Percentiles rank a stretch among this genome's conserved stretches.
Conservation (phyloP, 2,329 filamentous ascomycete genomes). For the Hypoxylon sp. region DNA sequence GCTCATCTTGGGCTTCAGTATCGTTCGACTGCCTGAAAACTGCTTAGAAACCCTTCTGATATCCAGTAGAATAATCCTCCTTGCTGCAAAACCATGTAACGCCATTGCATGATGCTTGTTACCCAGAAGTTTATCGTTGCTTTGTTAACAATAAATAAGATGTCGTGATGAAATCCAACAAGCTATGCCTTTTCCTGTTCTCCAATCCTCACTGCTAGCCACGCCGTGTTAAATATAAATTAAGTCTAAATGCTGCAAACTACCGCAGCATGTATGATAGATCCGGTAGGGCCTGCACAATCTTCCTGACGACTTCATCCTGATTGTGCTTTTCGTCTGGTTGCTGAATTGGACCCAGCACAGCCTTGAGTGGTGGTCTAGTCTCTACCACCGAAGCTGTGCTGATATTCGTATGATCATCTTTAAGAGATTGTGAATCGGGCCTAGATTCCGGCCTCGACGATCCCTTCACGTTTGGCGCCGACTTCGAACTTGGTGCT, state of each 20-base stretch:
- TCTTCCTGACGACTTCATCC: slow-evolving; percentile 46
- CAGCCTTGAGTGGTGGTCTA: slow-evolving; percentile 12
- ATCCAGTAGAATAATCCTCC: slow-evolving; percentile 15
- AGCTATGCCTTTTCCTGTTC: neutral
- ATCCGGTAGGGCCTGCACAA: slow-evolving; percentile 52
- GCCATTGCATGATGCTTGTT: slow-evolving; percentile 31
- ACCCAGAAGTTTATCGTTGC: slow-evolving; percentile 16
- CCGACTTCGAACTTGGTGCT: slow-evolving; percentile 18
- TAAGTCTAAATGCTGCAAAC: slow-evolving; percentile 2
- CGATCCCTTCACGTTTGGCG: slow-evolving; percentile 1
- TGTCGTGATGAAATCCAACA: slow-evolving; percentile 7
- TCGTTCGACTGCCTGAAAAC: slow-evolving; percentile 10
- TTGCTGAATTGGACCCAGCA: slow-evolving; percentile 30
- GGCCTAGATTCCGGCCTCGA: slow-evolving; percentile 8
- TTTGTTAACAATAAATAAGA: slow-evolving; percentile 32
- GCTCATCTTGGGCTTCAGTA: slow-evolving; percentile 16
- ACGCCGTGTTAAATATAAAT: slow-evolving; percentile 16
- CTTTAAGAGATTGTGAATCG: neutral
- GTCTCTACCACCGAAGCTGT: slow-evolving; percentile 1
- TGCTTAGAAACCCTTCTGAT: slow-evolving; percentile 18
- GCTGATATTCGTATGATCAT: neutral
- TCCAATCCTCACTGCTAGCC: slow-evolving; percentile 1
- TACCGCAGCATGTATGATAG: slow-evolving; percentile 57
- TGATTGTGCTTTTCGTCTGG: slow-evolving; percentile 35
- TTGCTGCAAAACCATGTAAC: slow-evolving; percentile 18